These are phyloP conservation scores for Nemania sp. DNA, from an alignment of 2,329 filamentous ascomycete genomes.

Conservation along the genomic window DNA sequence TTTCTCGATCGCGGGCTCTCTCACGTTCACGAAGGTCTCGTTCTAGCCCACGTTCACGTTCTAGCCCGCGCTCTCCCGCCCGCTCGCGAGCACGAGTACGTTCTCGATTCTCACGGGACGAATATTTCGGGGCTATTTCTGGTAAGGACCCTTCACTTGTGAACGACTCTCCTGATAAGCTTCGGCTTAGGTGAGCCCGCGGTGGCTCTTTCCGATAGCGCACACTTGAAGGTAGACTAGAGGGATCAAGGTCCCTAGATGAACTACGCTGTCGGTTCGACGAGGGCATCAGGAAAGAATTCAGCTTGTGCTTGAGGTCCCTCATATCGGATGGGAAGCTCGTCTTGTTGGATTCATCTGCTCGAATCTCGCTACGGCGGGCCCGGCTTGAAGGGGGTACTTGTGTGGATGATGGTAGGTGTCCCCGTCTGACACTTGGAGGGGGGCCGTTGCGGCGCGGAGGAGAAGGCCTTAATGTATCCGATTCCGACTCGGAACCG, in stretches of 20 bases:
- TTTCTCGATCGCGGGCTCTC: conserved; percentile 26
- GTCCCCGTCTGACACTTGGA: conserved; percentile 29
- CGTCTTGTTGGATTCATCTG: conserved; percentile 33
- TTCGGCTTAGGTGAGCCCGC: conserved; percentile 32
- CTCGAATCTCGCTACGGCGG: conserved; percentile 32
- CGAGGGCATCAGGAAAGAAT: conserved; percentile 34
- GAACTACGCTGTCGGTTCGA: conserved; percentile 36
- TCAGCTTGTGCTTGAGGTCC: conserved; percentile 36
- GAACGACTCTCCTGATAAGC: conserved; percentile 36
- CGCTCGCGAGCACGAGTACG: conserved; percentile 32
- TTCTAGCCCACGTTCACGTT: conserved; percentile 24
- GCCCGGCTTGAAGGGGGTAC: conserved; percentile 26
- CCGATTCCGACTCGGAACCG: conserved; percentile 34
- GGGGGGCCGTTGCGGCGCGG: conserved; percentile 26
- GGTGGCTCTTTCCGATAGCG: conserved; percentile 32
- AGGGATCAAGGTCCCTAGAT: conserved; percentile 35
- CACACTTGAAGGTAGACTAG: conserved; percentile 21
- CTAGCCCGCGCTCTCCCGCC: conserved; percentile 25
- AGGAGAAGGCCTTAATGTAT: conserved; percentile 30
- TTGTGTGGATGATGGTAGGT: conserved; percentile 28
- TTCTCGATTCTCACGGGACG: conserved; percentile 33
- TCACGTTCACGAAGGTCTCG: conserved; percentile 32
- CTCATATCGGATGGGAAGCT: conserved; percentile 37
- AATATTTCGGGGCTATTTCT: conserved; percentile 31
- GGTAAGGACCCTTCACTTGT: conserved; percentile 36